phyloP scores from a whole-genome alignment of 2,329 filamentous ascomycete species.

The Sclerotinia nivalis region DNA sequence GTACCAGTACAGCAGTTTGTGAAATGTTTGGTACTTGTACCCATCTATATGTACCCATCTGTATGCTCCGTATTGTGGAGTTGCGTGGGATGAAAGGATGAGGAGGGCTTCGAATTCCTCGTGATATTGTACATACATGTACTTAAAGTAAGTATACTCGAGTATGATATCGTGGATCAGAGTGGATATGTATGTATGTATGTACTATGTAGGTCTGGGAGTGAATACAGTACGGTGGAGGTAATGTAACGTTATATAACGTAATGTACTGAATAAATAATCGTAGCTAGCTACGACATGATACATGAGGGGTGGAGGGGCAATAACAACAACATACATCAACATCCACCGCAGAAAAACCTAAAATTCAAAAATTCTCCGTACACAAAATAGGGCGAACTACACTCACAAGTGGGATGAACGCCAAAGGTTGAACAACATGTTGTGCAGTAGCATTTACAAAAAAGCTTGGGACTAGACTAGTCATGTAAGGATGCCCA shows the following conservation, averaged over 20 bases:
- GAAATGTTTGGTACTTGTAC: not conserved
- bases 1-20: not conserved
- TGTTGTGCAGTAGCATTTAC: not conserved
- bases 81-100: not conserved
- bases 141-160: not conserved
- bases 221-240: too few species aligned
- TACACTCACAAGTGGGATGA: conserved; percentile 7
- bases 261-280: not conserved
- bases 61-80: not conserved
- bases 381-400: too few species aligned
- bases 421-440: not conserved
- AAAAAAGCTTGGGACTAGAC: not conserved
- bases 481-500: conserved; percentile 18
- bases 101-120: not conserved
- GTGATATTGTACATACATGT: conserved; percentile 6
- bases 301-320: not conserved
- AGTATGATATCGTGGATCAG: too few species aligned
- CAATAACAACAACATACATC: not conserved
- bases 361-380: not conserved
- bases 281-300: not conserved
- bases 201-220: too few species aligned
- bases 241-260: too few species aligned
- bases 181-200: not conserved
- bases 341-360: not conserved
- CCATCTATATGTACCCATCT: too few species aligned